Base-by-base conservation (phyloP, 768 basidiomycete genomes). In the Trametes villosa region DNA sequence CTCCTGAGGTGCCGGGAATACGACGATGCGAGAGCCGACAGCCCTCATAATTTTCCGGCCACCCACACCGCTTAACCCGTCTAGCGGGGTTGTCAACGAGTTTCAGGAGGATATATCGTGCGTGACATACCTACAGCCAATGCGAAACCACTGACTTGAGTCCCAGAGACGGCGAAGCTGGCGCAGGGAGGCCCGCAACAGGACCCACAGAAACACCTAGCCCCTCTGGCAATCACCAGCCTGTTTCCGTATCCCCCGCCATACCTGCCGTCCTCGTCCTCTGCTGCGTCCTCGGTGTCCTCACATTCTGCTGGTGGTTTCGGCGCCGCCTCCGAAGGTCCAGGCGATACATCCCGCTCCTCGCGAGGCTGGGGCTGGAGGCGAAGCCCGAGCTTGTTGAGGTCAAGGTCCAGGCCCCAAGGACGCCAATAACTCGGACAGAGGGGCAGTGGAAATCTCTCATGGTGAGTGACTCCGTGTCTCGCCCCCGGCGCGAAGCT, bases 381-480 rank as follows among this genome's bases (percentile, higher is more conserved):
- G 24, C 9, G 17, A 40, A 26, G 15, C 56, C 56, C 17, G 36
- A 48, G 26, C 38, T 57, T 9, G 38, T 49, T n/a, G 56, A 57
- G 17, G 38, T 57, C 17, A 26, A 13, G 11, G 22, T 38, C 12
- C 33, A 36, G 33, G 2, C n/a, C 24, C 34, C 36, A 3, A 17
- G 12, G 31, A 11, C 36, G 4, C 36, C 17, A 6, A 17, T 36
- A 17, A 2, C 30, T 34, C 31, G 9, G n/a, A 12, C 8, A 5
- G 34, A 36, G 5, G n/a, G 4, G 17, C 11, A 22, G 4, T 51
- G 50, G 50, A 17, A 11, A 8, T 2, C 4, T 6, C 13, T 51
- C 3, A 5, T 22, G 1, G 50, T 51, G 22, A 51, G 50, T 38
- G 5, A 5, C 17, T 9, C 8, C 20, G n/a, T 11, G 22, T 31